phyloP scores from a whole-genome alignment of 106 monocot species.

The Chionographis japonica region DNA sequence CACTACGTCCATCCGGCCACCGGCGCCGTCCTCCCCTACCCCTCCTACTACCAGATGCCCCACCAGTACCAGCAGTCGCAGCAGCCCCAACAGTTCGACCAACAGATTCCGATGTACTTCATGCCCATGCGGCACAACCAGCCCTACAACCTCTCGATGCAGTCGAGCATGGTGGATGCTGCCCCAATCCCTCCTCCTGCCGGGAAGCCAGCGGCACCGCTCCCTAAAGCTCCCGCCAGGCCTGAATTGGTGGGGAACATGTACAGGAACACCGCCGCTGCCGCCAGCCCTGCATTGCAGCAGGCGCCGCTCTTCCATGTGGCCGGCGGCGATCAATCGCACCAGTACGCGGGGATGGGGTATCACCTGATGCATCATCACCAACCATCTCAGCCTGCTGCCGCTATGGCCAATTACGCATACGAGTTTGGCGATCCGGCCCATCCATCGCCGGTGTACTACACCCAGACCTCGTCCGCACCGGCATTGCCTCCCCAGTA shows the following conservation, averaged over 20 bases:
- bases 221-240: slow-evolving; percentile 21
- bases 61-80: slow-evolving; percentile 34
- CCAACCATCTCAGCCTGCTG: slow-evolving; percentile 29
- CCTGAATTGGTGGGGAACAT: slow-evolving; percentile 33
- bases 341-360: slow-evolving; percentile 31
- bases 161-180: slow-evolving; percentile 15
- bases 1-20: slow-evolving; percentile 49
- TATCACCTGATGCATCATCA: slow-evolving; percentile 62
- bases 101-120: slow-evolving; percentile 55
- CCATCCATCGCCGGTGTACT: slow-evolving; percentile 32
- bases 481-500: slow-evolving; percentile 39
- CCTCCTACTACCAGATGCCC: slow-evolving; percentile 49
- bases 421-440: slow-evolving; percentile 37
- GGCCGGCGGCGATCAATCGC: slow-evolving; percentile 22
- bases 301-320: slow-evolving; percentile 29
- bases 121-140: slow-evolving; percentile 46
- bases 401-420: slow-evolving; percentile 25
- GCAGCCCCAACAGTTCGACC: slow-evolving; percentile 20
- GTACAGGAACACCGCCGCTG: slow-evolving; percentile 35
- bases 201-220: slow-evolving; percentile 20
- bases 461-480: slow-evolving; percentile 34
- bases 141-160: slow-evolving; percentile 22
- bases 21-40: slow-evolving; percentile 36
- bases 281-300: slow-evolving; percentile 6
- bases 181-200: not conserved